Evolutionary conservation across 805 yeast species (phyloP).

Genomic region (Wickerhamomyces alni): DNA sequence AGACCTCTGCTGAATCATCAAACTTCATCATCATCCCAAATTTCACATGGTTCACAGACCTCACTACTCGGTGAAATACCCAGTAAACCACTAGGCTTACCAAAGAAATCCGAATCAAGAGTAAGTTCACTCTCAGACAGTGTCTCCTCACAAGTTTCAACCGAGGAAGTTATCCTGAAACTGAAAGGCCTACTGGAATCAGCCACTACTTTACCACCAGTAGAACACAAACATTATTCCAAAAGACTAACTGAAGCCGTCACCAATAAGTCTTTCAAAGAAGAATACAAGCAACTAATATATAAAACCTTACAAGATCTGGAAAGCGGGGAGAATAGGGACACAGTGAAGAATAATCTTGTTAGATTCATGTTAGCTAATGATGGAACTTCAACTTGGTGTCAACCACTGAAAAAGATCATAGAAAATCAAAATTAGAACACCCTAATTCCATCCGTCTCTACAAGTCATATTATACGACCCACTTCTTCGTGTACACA

Average conservation of each 20-base stretch:
- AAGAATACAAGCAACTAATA: constrained; percentile 23
- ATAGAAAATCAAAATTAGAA: constrained; percentile 29
- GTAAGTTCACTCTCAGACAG: background rate
- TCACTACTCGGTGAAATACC: too few relatives aligned
- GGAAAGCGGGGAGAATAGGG: constrained; percentile 12
- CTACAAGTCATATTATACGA: too few relatives aligned
- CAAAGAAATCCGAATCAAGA: background rate
- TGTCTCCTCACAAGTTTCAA: constrained; percentile 3
- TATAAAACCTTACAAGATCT: constrained; percentile 19
- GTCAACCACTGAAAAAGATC: constrained; percentile 57
- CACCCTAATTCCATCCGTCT: too few relatives aligned
- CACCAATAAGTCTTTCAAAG: constrained; percentile 19
- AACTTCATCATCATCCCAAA: background rate
- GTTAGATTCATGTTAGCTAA: constrained; percentile 52
- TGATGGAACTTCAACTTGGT: constrained; percentile 58
- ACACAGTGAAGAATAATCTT: constrained; percentile 28
- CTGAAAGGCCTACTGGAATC: constrained; percentile 22
- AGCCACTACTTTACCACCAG: constrained; percentile 29
- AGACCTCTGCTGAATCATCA: constrained; percentile 2
- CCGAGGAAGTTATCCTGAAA: constrained; percentile 16
- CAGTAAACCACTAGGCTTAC: background rate
- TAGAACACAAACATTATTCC: constrained; percentile 39
- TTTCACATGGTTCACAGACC: background rate
- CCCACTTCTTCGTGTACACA: too few relatives aligned
- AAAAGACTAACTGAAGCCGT: constrained; percentile 31